These are phyloP conservation scores for Hypoxylon sp. DNA, from an alignment of 2,329 filamentous ascomycete genomes.

Conservation along the genomic window DNA sequence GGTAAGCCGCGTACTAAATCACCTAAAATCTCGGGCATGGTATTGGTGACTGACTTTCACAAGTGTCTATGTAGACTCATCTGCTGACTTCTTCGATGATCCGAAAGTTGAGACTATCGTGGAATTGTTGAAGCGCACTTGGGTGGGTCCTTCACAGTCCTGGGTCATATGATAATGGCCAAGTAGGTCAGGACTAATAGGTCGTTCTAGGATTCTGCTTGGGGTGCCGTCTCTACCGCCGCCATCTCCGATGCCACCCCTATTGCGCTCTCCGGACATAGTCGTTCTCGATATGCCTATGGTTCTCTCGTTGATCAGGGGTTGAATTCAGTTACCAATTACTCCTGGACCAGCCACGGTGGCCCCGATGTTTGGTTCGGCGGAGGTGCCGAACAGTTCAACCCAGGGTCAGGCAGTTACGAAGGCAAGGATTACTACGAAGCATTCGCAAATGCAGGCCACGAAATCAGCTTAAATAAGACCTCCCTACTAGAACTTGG, in stretches of 20 bases:
- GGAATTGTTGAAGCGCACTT: conserved; percentile 80
- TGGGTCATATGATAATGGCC: not conserved
- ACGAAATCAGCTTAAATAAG: conserved; percentile 80
- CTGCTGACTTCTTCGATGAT: conserved; percentile 80
- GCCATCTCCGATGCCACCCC: conserved; percentile 87
- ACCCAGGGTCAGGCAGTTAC: conserved; percentile 74
- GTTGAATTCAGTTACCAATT: conserved; percentile 82
- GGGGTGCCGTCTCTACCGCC: conserved; percentile 83
- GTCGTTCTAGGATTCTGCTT: conserved; percentile 62
- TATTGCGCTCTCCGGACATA: conserved; percentile 80
- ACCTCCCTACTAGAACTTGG: conserved; percentile 74
- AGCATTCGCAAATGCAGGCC: conserved; percentile 79
- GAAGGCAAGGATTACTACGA: conserved; percentile 83
- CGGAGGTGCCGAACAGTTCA: conserved; percentile 86
- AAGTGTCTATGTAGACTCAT: conserved; percentile 82
- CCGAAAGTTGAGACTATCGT: conserved; percentile 89
- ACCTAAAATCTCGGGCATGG: not conserved
- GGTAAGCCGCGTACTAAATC: conserved; percentile 58
- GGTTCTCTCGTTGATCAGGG: conserved; percentile 82
- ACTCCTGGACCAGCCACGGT: conserved; percentile 81
- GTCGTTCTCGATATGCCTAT: conserved; percentile 77
- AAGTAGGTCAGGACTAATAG: conserved; percentile 41
- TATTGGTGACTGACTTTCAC: not conserved
- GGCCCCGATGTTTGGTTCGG: conserved; percentile 88
- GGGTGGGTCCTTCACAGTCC: conserved; percentile 56